Base-by-base conservation (phyloP, 1,284 basidiomycete genomes). In the Cryptococcus sp. region DNA sequence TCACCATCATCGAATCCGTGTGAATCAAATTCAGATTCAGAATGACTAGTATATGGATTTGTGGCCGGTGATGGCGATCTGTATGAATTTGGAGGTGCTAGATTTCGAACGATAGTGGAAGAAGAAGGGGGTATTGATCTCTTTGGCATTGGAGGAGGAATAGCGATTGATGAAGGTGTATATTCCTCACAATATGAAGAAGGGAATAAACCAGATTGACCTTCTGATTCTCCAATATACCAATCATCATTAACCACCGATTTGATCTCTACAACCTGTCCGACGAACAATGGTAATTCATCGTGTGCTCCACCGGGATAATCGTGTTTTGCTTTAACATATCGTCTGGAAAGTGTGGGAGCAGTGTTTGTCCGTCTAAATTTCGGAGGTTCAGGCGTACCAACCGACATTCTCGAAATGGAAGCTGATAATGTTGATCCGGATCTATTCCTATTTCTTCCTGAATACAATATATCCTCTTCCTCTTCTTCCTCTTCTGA, bases 211-310 rank as follows among this genome's bases (percentile, higher is more conserved):
- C 88, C 88, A 41, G 79, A 82, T 60, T 78, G 78, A 14, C 86
- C 86, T 24, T 84, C 66, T 13, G 48, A 61, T 69, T 87, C 83
- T 13, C 88, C 88, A 76, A 89, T 82, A 84, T 86, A 89, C 89
- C 89, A 92, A 50, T 83, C 87, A 52, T 86, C 85, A 32, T 87
- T 76, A 0, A 89, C 85, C 69, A 90, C 86, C 36, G 82, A 83
- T 22, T 87, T 64, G 18, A 91, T 84, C 18, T 79, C 70, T 52
- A 92, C 85, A 58, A 87, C 82, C 45, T 86, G 84, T 0, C 88
- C 89, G 7, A 78, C 75, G 51, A 75, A 79, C 74, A 91, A 85
- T 31, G 80, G 80, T 41, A 92, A 76, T 70, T 91, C 89, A 61
- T 91, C 88, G 1, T 53, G 52, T 3, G 81, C 77, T 7, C 81